Conservation (phyloP, 1,284 basidiomycete genomes). For the Trichosporon coremiiforme region DNA sequence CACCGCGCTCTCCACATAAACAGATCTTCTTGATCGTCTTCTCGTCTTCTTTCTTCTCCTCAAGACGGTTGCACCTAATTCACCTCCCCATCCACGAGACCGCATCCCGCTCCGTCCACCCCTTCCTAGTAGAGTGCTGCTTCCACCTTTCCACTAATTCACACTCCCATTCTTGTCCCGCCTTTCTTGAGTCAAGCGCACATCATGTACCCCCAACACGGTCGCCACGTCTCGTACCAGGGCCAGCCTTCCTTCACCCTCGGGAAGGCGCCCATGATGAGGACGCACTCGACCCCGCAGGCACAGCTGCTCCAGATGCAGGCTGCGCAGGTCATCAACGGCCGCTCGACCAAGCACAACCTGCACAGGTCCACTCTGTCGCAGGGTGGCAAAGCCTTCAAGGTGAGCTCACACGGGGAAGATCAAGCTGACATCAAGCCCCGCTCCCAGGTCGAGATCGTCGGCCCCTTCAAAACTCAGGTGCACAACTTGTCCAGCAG, state of each 20-base stretch:
- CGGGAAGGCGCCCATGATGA: slow-evolving; percentile 10
- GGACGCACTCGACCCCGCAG: slow-evolving; percentile 3
- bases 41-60: background rate
- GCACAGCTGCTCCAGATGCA: background rate
- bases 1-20: background rate
- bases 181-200: slow-evolving; percentile 6
- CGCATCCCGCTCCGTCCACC: background rate
- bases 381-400: slow-evolving; percentile 1
- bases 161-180: background rate
- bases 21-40: background rate
- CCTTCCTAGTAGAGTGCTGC: slow-evolving; percentile 10
- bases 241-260: slow-evolving; percentile 2
- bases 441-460: slow-evolving; percentile 21
- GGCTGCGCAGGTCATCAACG: background rate
- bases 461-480: slow-evolving; percentile 25
- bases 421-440: background rate
- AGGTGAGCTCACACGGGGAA: background rate
- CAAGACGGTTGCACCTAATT: background rate
- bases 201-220: slow-evolving; percentile 7
- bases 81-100: background rate
- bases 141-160: background rate
- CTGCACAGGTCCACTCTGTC: background rate
- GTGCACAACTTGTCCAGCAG: slow-evolving; percentile 23
- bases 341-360: background rate
- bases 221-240: slow-evolving; percentile 14